Evolutionary conservation across 208 protist species (phyloP).

Genomic region (Naegleria gruberi): DNA sequence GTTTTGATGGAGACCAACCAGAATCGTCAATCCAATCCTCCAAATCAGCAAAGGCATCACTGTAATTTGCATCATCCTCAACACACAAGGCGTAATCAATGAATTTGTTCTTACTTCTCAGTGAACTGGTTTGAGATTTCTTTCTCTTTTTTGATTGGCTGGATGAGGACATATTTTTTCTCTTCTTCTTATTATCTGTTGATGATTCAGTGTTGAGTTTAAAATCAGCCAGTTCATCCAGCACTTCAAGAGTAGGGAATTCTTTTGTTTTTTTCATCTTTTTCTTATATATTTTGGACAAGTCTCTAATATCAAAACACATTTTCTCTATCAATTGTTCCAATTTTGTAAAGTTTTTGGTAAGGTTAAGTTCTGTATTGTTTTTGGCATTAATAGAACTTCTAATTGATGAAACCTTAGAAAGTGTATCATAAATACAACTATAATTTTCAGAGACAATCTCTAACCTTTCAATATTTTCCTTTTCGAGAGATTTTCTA

Average conservation of each 20-base stretch:
- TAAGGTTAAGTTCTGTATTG: not conserved
- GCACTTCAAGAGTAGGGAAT: not conserved
- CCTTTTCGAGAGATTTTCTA: not conserved
- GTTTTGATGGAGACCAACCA: not conserved
- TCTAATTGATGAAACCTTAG: not conserved
- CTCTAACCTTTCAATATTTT: not conserved
- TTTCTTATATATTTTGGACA: not conserved
- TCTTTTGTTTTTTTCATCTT: not conserved
- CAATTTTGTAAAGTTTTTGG: not conserved
- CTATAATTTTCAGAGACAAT: not conserved
- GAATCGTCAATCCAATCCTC: not conserved
- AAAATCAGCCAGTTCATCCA: not conserved
- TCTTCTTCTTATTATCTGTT: not conserved
- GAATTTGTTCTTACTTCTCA: not conserved
- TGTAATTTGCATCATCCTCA: not conserved
- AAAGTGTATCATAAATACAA: not conserved
- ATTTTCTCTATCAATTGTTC: not conserved
- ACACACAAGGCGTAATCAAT: not conserved
- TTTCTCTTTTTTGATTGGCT: not conserved
- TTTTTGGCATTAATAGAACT: not conserved
- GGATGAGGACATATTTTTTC: not conserved
- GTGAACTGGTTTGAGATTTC: not conserved
- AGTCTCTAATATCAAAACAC: not conserved
- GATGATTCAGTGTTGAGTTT: not conserved
- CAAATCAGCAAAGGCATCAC: not conserved